These are phyloP conservation scores for Cymbidium sinense DNA, from an alignment of 106 monocot genomes.

Conservation along the genomic window DNA sequence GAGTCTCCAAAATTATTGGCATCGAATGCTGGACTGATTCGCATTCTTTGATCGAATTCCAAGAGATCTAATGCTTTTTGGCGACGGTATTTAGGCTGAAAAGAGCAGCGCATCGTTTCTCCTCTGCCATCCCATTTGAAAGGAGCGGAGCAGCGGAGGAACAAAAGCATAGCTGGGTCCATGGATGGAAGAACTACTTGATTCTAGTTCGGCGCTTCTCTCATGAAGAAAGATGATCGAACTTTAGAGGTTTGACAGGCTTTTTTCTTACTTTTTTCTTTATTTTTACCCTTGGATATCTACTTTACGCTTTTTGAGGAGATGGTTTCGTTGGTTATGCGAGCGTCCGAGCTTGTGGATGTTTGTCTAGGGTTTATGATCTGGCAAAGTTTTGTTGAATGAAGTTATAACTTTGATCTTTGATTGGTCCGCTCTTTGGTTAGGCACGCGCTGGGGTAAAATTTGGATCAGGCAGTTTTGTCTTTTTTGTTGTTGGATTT, in stretches of 20 bases:
- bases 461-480: background rate
- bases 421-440: background rate
- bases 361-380: background rate
- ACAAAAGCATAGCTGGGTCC: background rate
- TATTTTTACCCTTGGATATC: too few relatives aligned
- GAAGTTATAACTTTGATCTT: background rate
- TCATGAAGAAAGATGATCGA: background rate
- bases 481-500: background rate
- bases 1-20: background rate
- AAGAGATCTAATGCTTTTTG: background rate
- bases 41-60: background rate
- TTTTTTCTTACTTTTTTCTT: conserved; percentile 1
- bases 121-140: background rate
- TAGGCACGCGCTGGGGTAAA: background rate
- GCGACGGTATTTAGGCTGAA: too few relatives aligned
- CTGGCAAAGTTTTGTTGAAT: background rate
- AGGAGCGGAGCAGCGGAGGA: too few relatives aligned
- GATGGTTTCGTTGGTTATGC: background rate
- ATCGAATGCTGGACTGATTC: conserved; percentile 7
- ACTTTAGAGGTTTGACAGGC: background rate
- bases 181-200: background rate
- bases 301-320: background rate
- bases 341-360: too few relatives aligned
- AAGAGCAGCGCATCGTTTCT: background rate
- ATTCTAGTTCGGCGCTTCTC: too few relatives aligned